Evolutionary conservation across 1,284 basidiomycete species (phyloP), one percentile per base, ranked within the genome.

Genomic region (Polyporus tsugae): DNA sequence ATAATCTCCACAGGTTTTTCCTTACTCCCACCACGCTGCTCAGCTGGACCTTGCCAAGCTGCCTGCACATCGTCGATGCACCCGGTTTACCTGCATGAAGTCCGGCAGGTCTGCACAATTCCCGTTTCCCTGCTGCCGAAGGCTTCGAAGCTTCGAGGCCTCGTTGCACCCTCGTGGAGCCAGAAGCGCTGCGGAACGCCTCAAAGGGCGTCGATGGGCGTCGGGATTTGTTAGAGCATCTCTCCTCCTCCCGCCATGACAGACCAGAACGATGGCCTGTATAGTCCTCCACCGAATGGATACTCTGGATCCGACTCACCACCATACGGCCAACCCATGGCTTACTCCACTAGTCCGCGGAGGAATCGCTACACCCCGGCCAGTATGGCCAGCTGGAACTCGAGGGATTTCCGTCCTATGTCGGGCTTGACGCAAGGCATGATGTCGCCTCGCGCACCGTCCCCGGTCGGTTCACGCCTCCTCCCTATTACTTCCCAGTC

Each of bases 81-180:
- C 46, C 46, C 7, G 7, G 19, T n/a, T 41, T 41, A 15, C 41
- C 41, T 41, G 41, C 41, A 13, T 17, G 13, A 41, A 29, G 29
- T 13, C 13, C 11, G 13, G 41, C 41, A 41, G 11, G 41, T 41
- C 41, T 41, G 41, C 13, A 41, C 41, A 15, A 17, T 41, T 13
- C 41, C 41, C 29, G 29, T 2, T 29, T 29, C 29, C 41, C n/a
- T 10, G n/a, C 44, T 46, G n/a, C 44, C n/a, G n/a, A 36, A 25
- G 22, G 22, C 46, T 49, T 49, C 46, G 22, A 60, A 60, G 33
- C 11, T 19, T 22, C 58, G 38, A 22, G 44, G 67, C 73, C 73
- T 75, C 73, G 64, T 73, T 71, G 68, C 22, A n/a, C 44, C 72
- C 74, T 71, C 72, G 72, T 73, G 71, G 69, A 46, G 38, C 36